Conservation (phyloP, 1,139 yeast species). For the Saccharomyces pastorianus region DNA sequence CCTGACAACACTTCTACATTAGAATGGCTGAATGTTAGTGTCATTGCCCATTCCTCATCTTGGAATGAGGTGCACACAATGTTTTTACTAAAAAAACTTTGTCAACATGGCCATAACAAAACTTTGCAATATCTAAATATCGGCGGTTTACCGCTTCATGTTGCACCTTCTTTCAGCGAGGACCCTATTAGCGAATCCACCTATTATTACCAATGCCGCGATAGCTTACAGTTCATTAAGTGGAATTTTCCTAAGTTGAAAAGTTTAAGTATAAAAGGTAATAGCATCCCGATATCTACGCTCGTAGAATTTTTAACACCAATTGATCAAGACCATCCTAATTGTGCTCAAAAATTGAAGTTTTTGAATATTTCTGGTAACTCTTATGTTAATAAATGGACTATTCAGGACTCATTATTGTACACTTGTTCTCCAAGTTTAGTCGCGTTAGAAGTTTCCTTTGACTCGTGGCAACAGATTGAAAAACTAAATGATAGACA, state of each 20-base stretch:
- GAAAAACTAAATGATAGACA: conserved; percentile 32
- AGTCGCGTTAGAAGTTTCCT: conserved; percentile 34
- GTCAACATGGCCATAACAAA: conserved; percentile 34
- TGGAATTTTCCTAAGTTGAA: conserved; percentile 47
- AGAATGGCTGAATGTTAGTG: conserved; percentile 71
- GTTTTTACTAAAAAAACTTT: conserved; percentile 44
- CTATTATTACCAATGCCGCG: conserved; percentile 30
- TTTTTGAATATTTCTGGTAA: conserved; percentile 49
- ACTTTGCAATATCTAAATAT: conserved; percentile 48
- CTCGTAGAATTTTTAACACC: conserved; percentile 42
- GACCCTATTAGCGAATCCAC: conserved; percentile 12
- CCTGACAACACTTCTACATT: conserved; percentile 38
- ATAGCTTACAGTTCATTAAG: conserved; percentile 49
- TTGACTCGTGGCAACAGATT: conserved; percentile 34
- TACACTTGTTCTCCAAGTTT: conserved; percentile 36
- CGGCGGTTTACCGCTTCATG: conserved; percentile 56
- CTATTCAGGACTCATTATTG: conserved; percentile 43
- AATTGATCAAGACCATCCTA: conserved; percentile 11
- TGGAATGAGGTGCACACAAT: conserved; percentile 52
- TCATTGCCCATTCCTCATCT: conserved; percentile 61
- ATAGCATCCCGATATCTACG: conserved; percentile 43
- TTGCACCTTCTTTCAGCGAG: conserved; percentile 32
- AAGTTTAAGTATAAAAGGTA: conserved; percentile 56
- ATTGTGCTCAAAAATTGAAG: conserved; percentile 29
- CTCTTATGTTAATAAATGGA: conserved; percentile 43